Evolutionary conservation across 2,329 filamentous ascomycete species (phyloP).

Genomic region (Immersiporthe knoxdaviesiana): DNA sequence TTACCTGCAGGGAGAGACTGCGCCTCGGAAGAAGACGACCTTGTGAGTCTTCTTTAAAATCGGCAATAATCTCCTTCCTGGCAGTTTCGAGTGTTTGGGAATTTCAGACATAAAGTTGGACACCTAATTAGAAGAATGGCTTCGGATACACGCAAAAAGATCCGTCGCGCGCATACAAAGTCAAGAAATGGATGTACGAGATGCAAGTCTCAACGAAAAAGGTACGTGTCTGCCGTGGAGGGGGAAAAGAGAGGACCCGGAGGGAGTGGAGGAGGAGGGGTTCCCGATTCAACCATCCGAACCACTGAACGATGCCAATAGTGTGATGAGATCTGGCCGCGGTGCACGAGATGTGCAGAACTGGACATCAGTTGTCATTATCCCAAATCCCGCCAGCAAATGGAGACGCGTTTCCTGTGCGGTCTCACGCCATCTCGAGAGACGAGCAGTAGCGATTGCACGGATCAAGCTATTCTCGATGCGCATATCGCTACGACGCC

Average conservation of each 20-base stretch:
- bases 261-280: too few species aligned
- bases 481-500: not conserved
- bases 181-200: conserved; percentile 20
- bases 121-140: not conserved
- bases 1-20: too few species aligned
- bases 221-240: not conserved
- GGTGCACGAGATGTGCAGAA: conserved; percentile 51
- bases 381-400: conserved; percentile 33
- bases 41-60: not conserved
- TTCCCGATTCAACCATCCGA: not conserved
- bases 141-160: not conserved
- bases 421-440: not conserved
- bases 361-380: conserved; percentile 54
- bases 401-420: not conserved
- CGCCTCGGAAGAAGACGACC: conserved; percentile 6
- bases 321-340: conserved; percentile 54
- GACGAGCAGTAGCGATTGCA: not conserved
- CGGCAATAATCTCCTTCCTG: not conserved
- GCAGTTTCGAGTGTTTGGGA: too few species aligned
- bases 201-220: conserved; percentile 23
- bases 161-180: conserved; percentile 21
- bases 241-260: too few species aligned
- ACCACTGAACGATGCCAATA: not conserved
- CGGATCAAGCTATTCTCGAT: not conserved
- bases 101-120: not conserved